These are phyloP conservation scores for Termitomyces sp. DNA, from an alignment of 1,284 basidiomycete genomes.

Conservation along the genomic window DNA sequence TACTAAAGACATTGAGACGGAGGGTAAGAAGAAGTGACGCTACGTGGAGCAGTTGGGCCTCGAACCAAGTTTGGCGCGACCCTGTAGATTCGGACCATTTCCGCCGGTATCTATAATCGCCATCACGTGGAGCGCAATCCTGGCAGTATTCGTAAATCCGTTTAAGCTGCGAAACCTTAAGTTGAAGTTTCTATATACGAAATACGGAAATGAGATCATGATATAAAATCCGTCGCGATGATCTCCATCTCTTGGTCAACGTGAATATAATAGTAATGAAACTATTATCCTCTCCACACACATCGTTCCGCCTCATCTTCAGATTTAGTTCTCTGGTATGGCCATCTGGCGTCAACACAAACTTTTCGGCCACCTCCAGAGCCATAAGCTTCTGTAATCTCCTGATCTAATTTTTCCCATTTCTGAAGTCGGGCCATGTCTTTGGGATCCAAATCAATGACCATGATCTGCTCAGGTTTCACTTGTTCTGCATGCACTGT, in stretches of 20 bases:
- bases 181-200: neutral
- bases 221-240: neutral
- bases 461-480: slow-evolving; percentile 42
- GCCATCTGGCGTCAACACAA: slow-evolving; percentile 33
- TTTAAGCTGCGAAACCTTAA: neutral
- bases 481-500: slow-evolving; percentile 12
- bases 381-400: slow-evolving; percentile 55
- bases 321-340: neutral
- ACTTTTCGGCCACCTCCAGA: slow-evolving; percentile 25
- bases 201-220: neutral
- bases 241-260: neutral
- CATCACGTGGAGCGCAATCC: slow-evolving; percentile 2
- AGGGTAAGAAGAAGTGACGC: neutral
- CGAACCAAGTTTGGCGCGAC: neutral
- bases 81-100: slow-evolving; percentile 14
- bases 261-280: neutral
- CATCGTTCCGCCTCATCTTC: neutral
- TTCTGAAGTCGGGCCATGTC: slow-evolving; percentile 56
- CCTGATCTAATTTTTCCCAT: slow-evolving; percentile 73
- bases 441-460: slow-evolving; percentile 90
- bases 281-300: neutral
- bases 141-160: too few species aligned
- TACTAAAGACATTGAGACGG: slow-evolving; percentile 9
- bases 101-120: slow-evolving; percentile 8
- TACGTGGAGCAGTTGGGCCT: neutral